Conservation (phyloP, 257 asterid genomes). For the Solanum chiquidenum region DNA sequence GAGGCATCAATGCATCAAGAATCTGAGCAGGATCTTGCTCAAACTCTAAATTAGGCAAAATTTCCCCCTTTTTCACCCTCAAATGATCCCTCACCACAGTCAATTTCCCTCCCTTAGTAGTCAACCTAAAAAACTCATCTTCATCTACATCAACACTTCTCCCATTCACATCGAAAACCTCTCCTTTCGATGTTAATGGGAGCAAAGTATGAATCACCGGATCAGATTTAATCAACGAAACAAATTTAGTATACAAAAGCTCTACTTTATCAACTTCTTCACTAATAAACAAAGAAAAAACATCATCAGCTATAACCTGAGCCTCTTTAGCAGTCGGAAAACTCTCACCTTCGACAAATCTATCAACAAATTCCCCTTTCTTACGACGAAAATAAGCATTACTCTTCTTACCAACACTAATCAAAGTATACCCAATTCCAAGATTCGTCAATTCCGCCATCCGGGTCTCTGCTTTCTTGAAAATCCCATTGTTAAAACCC, state of each 20-base stretch:
- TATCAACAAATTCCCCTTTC: constrained; percentile 25
- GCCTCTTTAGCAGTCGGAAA: constrained; percentile 67
- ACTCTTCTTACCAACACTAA: constrained; percentile 65
- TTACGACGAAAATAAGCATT: constrained; percentile 38
- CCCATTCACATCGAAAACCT: constrained; percentile 41
- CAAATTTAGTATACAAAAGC: constrained; percentile 62
- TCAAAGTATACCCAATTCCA: constrained; percentile 35
- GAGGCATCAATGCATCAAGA: constrained; percentile 79
- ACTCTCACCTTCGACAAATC: constrained; percentile 35
- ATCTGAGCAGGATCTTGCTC: constrained; percentile 87
- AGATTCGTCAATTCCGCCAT: constrained; percentile 33
- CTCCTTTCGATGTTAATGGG: constrained; percentile 46
- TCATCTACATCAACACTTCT: constrained; percentile 36
- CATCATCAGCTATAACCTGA: constrained; percentile 61
- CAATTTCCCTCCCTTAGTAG: constrained; percentile 55
- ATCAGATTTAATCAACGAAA: constrained; percentile 52
- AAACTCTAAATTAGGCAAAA: constrained; percentile 34
- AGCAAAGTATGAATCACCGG: constrained; percentile 58
- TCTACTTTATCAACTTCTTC: constrained; percentile 78
- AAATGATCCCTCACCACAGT: constrained; percentile 45
- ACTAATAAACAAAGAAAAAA: constrained; percentile 49
- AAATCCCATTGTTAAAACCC: constrained; percentile 39
- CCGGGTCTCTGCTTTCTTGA: constrained; percentile 46
- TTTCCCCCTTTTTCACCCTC: constrained; percentile 1
- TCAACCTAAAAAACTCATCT: constrained; percentile 60